These are phyloP conservation scores for Arabidopsis thaliana DNA, from an alignment of 345 rosid genomes.

Conservation along the genomic window DNA sequence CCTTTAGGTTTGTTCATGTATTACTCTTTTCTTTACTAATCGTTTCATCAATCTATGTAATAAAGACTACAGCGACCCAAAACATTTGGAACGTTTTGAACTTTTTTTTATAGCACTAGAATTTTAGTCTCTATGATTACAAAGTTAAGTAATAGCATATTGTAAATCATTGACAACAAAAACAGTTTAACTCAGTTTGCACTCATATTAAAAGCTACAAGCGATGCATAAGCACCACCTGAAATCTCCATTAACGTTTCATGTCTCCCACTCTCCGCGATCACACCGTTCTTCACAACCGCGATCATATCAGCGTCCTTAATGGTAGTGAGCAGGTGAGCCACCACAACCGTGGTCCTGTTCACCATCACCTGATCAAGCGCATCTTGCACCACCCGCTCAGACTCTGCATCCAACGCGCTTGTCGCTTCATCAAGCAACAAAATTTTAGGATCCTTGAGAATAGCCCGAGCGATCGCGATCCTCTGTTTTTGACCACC, in stretches of 20 bases:
- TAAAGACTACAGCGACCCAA: no score
- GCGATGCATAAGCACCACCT: conserved; percentile 45
- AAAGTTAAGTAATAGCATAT: not conserved
- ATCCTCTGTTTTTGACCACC: conserved; percentile 85
- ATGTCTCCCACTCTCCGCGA: conserved; percentile 51
- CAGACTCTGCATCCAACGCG: conserved; percentile 67
- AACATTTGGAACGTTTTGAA: no score
- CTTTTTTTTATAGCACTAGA: not conserved
- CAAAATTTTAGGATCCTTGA: conserved; percentile 61
- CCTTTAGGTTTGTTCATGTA: no score
- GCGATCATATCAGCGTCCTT: conserved; percentile 47
- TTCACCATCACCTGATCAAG: conserved; percentile 32
- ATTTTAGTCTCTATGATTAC: not conserved
- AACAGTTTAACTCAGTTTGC: not conserved
- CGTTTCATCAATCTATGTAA: no score
- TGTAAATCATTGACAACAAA: not conserved
- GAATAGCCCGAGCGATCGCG: conserved; percentile 47
- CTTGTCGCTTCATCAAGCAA: conserved; percentile 68
- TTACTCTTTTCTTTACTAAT: no score
- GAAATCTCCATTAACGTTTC: conserved; percentile 38
- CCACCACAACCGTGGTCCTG: conserved; percentile 48
- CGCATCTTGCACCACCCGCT: conserved; percentile 51
- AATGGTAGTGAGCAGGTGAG: conserved; percentile 48
- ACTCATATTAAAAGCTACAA: conserved; percentile 47
- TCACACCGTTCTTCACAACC: conserved; percentile 47